Evolutionary conservation across 148 eudicot genomes (phyloP).

Genomic region (Gaultheria prostrata): DNA sequence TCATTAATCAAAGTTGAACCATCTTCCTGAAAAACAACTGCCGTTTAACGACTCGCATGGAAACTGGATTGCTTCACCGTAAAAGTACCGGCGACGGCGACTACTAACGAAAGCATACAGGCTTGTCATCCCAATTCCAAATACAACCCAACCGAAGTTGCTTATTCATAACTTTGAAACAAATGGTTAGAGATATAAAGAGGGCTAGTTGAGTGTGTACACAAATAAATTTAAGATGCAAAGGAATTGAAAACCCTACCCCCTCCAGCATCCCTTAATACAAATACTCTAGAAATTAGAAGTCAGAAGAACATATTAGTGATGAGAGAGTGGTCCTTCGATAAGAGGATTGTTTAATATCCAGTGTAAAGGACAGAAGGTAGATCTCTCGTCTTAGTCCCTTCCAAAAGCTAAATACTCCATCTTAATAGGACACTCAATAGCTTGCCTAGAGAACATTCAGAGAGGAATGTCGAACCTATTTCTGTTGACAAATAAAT

Average conservation of each 20-base stretch:
- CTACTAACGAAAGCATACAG: background rate
- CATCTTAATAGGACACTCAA: background rate
- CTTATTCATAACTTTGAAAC: background rate
- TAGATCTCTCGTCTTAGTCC: background rate
- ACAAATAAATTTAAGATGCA: background rate
- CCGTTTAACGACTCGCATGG: background rate
- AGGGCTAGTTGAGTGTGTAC: background rate
- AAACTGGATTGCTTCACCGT: background rate
- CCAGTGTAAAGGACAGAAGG: background rate
- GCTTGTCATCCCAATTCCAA: background rate
- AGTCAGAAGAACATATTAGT: background rate
- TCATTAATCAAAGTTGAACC: background rate
- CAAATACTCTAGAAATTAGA: background rate
- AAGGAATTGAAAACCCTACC: background rate
- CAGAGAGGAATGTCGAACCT: background rate
- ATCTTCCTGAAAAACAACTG: too few relatives aligned
- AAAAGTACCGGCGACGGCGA: background rate
- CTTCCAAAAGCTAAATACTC: background rate
- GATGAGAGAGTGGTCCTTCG: background rate
- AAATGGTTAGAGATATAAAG: background rate
- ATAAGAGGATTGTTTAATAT: background rate
- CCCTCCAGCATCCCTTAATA: slow-evolving; percentile 5
- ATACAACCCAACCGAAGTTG: background rate
- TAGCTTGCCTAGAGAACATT: slow-evolving; percentile 1
- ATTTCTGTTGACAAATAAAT: background rate